These are phyloP conservation scores for Porphyra umbilicalis DNA, from an alignment of 31 red algal genomes.

Conservation along the genomic window DNA sequence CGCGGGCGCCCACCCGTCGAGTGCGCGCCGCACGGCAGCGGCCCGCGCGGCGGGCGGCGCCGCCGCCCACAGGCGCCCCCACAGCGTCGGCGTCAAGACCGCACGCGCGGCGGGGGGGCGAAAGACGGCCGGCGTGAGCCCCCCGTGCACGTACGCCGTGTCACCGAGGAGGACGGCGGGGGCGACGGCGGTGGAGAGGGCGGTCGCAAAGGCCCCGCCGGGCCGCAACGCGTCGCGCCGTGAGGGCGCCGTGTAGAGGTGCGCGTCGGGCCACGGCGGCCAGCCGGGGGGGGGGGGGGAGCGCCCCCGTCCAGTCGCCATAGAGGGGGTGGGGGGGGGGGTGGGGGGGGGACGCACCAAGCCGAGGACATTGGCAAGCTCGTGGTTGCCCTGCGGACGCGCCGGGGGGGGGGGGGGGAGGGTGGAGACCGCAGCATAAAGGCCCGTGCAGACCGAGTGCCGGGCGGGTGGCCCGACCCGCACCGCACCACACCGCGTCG, in stretches of 20 bases:
- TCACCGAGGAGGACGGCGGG: conserved; percentile 71
- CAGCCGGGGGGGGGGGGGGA: not conserved
- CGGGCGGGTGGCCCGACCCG: not conserved
- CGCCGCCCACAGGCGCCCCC: not conserved
- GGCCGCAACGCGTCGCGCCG: conserved; percentile 46
- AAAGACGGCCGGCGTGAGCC: conserved; percentile 36
- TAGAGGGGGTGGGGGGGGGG: not conserved
- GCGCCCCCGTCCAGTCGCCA: not conserved
- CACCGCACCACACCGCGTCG: not conserved
- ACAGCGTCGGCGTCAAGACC: not conserved
- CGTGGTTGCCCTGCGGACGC: not conserved
- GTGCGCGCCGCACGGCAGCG: not conserved
- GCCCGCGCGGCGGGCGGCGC: not conserved
- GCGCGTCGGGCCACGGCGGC: not conserved
- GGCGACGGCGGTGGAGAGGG: conserved; percentile 39
- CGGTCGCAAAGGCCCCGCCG: conserved; percentile 55
- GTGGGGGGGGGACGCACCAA: not conserved
- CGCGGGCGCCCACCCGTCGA: not conserved
- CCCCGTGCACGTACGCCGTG: conserved; percentile 90
- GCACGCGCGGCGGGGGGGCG: not conserved
- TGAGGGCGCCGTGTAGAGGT: not conserved
- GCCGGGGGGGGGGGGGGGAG: not conserved
- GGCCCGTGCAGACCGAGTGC: not conserved
- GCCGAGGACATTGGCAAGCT: not conserved
- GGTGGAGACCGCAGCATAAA: not conserved